These are phyloP conservation scores for Scedosporium apiospermum DNA, from an alignment of 2,329 filamentous ascomycete genomes.

Conservation along the genomic window DNA sequence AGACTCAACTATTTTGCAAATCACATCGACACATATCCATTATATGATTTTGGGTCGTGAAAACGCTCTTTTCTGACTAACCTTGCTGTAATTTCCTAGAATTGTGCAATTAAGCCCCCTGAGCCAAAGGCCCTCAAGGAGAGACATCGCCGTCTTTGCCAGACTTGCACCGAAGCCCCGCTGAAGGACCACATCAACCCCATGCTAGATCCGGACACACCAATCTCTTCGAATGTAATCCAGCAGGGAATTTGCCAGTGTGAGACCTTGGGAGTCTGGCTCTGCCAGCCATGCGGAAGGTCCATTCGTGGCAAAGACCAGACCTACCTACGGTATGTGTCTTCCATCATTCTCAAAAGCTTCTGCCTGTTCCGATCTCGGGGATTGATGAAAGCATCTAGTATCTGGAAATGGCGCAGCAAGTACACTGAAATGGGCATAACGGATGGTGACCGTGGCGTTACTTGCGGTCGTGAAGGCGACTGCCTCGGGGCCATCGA, in stretches of 20 bases:
- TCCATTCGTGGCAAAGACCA: slow-evolving; percentile 52
- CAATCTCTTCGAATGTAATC: slow-evolving; percentile 47
- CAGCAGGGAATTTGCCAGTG: slow-evolving; percentile 45
- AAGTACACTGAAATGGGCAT: slow-evolving; percentile 80
- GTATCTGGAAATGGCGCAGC: slow-evolving; percentile 82
- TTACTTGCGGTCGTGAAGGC: slow-evolving; percentile 74
- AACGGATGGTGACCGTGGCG: slow-evolving; percentile 78
- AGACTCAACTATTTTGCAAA: background rate
- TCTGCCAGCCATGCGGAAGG: slow-evolving; percentile 76
- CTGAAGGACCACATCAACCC: slow-evolving; percentile 45
- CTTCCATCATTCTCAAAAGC: background rate
- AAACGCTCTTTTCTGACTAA: background rate
- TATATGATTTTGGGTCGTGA: background rate
- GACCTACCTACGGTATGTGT: slow-evolving; percentile 47
- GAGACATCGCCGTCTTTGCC: slow-evolving; percentile 74
- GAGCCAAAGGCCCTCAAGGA: slow-evolving; percentile 56
- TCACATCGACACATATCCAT: background rate
- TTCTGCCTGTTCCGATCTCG: background rate
- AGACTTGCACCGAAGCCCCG: slow-evolving; percentile 62
- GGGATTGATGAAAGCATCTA: slow-evolving; percentile 15
- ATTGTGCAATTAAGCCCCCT: slow-evolving; percentile 80
- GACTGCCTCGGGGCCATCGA: slow-evolving; percentile 67
- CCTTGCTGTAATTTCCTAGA: slow-evolving; percentile 42
- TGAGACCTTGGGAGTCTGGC: slow-evolving; percentile 56
- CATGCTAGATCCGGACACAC: slow-evolving; percentile 29